Conservation (phyloP, 306 rosid species). For the Betula pendula region DNA sequence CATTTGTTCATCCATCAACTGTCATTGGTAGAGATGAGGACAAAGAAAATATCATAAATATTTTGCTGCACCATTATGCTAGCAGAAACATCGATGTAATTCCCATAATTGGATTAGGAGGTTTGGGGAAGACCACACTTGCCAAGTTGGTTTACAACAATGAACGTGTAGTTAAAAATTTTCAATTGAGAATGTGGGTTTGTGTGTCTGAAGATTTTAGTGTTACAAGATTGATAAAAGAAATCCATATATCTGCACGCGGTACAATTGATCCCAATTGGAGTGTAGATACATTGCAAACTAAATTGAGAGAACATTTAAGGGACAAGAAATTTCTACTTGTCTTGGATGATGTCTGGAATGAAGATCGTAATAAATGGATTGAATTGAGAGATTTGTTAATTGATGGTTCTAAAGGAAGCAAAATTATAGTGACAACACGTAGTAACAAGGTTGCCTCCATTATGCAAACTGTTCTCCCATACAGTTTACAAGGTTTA, state of each 20-base stretch:
- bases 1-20: not conserved
- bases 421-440: not conserved
- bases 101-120: not conserved
- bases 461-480: not conserved
- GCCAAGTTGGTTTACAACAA: conserved; percentile 21
- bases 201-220: not conserved
- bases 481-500: not conserved
- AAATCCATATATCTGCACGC: too few species aligned
- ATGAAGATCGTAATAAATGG: not conserved
- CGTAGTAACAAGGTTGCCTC: not conserved
- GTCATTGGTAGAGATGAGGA: not conserved
- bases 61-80: not conserved
- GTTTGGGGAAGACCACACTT: conserved; percentile 11
- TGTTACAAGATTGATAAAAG: too few species aligned
- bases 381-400: not conserved
- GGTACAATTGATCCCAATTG: too few species aligned
- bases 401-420: not conserved
- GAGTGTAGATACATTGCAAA: too few species aligned
- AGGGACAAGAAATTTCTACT: not conserved
- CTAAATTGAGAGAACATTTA: too few species aligned
- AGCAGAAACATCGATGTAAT: not conserved
- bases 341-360: not conserved
- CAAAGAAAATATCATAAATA: not conserved
- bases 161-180: not conserved
- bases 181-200: conserved; percentile 3